Base-by-base conservation (phyloP, 2,329 filamentous ascomycete species). In the Bipolaris cookei region DNA sequence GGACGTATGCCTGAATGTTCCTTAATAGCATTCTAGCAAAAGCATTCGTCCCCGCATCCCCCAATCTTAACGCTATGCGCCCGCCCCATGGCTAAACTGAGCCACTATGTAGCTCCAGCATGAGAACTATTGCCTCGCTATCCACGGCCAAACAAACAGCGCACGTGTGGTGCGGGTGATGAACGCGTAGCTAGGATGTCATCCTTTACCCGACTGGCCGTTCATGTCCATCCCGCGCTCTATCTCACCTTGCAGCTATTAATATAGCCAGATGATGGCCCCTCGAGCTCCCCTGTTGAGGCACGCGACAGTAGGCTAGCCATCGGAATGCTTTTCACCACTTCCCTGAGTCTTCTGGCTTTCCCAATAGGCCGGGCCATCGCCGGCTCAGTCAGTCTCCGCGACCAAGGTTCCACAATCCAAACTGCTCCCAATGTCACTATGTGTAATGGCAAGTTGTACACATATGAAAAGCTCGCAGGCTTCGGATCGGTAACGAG, bases 391-490 rank as follows among this genome's bases (percentile, higher is more conserved):
- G 34, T 66, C 20, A 47, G 16, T 30, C 16, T 52, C 3, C 51
- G 53, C 18, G 54, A 47, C 11, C 34, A 44, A 8, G 13, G 43
- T 4, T 18, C 49, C 16, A 11, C 30, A 34, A 23, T 6, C 44
- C 28, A 45, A 6, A 35, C 55, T 4, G 44, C 63, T 3, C 66
- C 70, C 23, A 74, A 69, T 39, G 51, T 64, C 37, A 73, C 84
- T 6, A 82, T 76, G 13, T 90, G 88, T 73, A 86, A 84, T 63
- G 84, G 84, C 47, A 81, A 86, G 59, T 80, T 76, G 0, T 91
- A 89, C 67, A 80, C 83, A n/a, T 91, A 91, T 70, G 78, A 88
- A 50, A 80, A 83, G 55, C 82, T 92, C 8, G 87, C 85, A 4
- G 89, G 89, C 8, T 91, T 87, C 68, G 89, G 89, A 4, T 82